Evolutionary conservation across 345 rosid species (phyloP), one percentile per base, ranked within the genome.

Genomic region (Theobroma cacao): DNA sequence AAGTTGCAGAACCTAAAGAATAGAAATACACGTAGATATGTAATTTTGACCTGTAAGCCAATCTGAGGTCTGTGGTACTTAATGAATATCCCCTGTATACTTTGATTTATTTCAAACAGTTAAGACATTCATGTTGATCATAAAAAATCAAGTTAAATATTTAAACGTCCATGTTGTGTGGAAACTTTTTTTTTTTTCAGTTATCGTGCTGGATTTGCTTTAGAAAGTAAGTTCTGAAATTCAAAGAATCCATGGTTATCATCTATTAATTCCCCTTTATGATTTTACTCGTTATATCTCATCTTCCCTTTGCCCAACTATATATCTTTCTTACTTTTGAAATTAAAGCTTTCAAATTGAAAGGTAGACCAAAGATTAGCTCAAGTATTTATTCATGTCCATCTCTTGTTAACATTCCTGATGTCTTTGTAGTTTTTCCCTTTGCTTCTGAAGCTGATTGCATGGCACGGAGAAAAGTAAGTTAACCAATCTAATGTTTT

Each of bases 381-480:
- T 56, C n/a, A 73, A 56, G 24, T 36, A 56, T 38, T 14, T 72
- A 55, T 24, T 38, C 4, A 15, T 74, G 53, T 74, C 28, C 9
- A 6, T 40, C 24, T 55, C 36, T 53, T 26, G 11, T 52, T 80
- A 45, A 79, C 28, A 40, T 45, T 66, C 79, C 40, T 79, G 26
- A 34, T 48, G 24, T 79, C 47, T 75, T 75, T 86, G 85, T 92
- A 96, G 98, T 96, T 94, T 81, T 96, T 94, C 60, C 99, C 99
- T 3, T 82, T 96, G 91, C 82, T 94, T 87, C 89, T 94, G 66
- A 96, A 96, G 91, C 87, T 96, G 81, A 90, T 94, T 79, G 97
- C 95, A 30, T 94, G 98, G 97, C 89, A 94, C 34, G 95, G 99
- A 85, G 95, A 89, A 80, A 96, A 89, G 97, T 95, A 89, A 87